Base-by-base conservation (phyloP, 305 asterid species). In the Fraxinus angustifolia region DNA sequence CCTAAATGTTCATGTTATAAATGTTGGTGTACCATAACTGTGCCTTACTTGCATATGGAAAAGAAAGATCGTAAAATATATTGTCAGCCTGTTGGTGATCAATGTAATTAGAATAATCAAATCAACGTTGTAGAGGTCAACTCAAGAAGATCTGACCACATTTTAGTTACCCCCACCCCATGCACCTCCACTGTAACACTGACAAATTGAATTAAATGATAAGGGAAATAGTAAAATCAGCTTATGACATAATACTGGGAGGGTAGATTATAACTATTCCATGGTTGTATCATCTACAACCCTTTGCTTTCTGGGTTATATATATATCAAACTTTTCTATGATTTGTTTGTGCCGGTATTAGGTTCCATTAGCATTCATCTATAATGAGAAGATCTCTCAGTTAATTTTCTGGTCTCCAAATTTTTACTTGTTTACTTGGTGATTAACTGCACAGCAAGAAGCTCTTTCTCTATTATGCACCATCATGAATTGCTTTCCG, bases 381-480 rank as follows among this genome's bases (percentile, higher is more conserved):
- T 4, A 11, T 40, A 38, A 38, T 38, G 48, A 8, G 48, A 38
- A 38, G 28, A 6, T 67, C 38, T 28, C 35, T 65, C 34, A 8
- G 14, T 8, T 26, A 42, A 42, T 31, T 38, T 78, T 82, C 56
- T 31, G 14, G 50, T 56, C 28, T 77, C 26, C 60, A 45, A 81
- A 8, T 83, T 81, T 76, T 80, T 48, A 81, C 30, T 38, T 16
- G 33, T 83, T 77, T 30, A 71, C 75, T 79, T 42, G 79, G 12
- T 86, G 84, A 35, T 87, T 82, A 83, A 79, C 72, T 31, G 30
- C 87, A 88, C 94, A 95, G 99, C 97, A 91, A 85, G 94, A 86
- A 89, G 93, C 92, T 75, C 17, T 91, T 48, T 84, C 85, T 73
- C 91, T 92, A 78, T 50, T 95, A 68, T 83, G 92, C 91, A 84